Evolutionary conservation across 768 basidiomycete species (phyloP).

Genomic region (Polyporus arcularius): DNA sequence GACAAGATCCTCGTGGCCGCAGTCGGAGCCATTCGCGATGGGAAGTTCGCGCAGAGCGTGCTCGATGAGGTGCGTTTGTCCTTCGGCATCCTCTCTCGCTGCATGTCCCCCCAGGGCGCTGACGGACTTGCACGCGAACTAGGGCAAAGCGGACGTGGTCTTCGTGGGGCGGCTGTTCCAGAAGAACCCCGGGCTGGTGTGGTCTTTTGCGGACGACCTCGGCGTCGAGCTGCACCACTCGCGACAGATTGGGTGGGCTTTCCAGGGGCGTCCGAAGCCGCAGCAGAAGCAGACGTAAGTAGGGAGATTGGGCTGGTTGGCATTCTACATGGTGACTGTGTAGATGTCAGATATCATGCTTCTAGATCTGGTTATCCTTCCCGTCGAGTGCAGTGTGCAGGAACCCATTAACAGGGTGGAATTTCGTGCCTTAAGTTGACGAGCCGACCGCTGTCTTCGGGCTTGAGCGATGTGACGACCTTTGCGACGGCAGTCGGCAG

Average conservation of each 20-base stretch:
- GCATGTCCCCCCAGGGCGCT: no score
- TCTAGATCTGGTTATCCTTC: no score
- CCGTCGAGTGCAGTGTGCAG: no score
- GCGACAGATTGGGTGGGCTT: constrained; percentile 51
- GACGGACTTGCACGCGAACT: neutral
- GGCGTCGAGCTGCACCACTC: constrained; percentile 45
- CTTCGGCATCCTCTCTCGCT: no score
- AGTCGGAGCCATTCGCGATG: constrained; percentile 61
- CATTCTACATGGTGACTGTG: no score
- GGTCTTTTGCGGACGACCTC: constrained; percentile 51
- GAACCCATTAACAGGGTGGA: neutral
- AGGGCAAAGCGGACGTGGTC: constrained; percentile 53
- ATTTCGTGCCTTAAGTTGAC: neutral
- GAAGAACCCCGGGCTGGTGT: constrained; percentile 52
- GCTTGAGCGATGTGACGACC: constrained; percentile 4
- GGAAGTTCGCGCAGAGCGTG: constrained; percentile 57
- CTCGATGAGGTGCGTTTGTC: constrained; percentile 40
- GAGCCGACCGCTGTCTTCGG: constrained; percentile 1
- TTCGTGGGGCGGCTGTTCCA: constrained; percentile 41
- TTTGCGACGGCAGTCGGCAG: neutral
- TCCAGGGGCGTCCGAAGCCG: constrained; percentile 20
- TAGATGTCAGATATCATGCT: no score
- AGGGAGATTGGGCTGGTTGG: no score
- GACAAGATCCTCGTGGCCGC: constrained; percentile 47
- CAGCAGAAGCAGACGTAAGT: no score